Evolutionary conservation across 148 eudicot species (phyloP), one percentile per base, ranked within the genome.

Genomic region (Rheum nobile): DNA sequence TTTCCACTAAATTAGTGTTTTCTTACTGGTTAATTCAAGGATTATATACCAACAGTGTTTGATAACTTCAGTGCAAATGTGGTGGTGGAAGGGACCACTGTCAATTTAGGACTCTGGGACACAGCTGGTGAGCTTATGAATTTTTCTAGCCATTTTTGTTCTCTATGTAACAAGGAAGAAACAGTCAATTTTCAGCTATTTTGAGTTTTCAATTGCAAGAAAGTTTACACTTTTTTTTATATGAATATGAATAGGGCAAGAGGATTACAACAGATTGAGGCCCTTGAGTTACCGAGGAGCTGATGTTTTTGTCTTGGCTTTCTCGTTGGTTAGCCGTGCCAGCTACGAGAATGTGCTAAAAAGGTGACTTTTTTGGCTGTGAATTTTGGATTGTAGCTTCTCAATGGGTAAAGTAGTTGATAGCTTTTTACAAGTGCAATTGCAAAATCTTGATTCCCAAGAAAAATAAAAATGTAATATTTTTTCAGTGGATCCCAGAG

Each of bases 1-100:
- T 12, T 29, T 61, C 17, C n/a, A 61, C 67, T 61, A 4, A 61
- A 6, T 61, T 29, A 1, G 9, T 26, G 0, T 26, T 16, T 5
- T 54, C 37, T 61, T 65, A 55, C 35, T 73, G 50, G 50, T 50
- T 39, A 74, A 41, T 71, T 46, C 88, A 95, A 41, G 98, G 98
- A 95, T 77, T 95, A 95, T 57, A 81, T 95, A 68, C 98, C 98
- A 54, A 95, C 98, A 46, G 98, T 95, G 59, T 95, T 95, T 82
- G 98, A 95, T 75, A 95, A 95, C 83, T 95, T 95, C 90, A 95
- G 98, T 86, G 98, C 98, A 79, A 95, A 95, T 86, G 97, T 95
- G 73, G 85, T 90, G 34, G 98, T 90, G 72, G 97, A 95, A 84
- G 82, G 91, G 82, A 88, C 84, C 79, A 91, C 98, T 75, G 98